Percentiles rank a stretch among this genome's conserved stretches.
Conservation (phyloP, 805 yeast species). For the Myxozyma sirexii region DNA sequence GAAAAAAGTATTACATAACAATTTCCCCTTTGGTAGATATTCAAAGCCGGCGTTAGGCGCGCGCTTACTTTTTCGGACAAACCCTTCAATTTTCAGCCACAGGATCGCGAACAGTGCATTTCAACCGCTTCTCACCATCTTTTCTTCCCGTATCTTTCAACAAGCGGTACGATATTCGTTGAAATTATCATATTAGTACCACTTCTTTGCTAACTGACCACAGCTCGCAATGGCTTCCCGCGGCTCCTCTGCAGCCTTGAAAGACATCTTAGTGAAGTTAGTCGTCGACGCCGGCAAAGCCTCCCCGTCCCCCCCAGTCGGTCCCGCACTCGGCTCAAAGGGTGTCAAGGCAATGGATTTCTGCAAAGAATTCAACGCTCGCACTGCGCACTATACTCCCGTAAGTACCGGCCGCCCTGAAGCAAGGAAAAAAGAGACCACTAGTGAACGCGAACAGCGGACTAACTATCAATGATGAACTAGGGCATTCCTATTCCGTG, state of each 20-base stretch:
- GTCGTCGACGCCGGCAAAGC: constrained; percentile 98
- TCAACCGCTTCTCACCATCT: not conserved
- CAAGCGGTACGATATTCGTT: too few species aligned
- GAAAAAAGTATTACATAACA: not conserved
- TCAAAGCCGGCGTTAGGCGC: not conserved
- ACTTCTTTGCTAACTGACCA: not conserved
- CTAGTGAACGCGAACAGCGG: not conserved
- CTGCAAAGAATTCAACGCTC: constrained; percentile 96
- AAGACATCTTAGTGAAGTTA: constrained; percentile 76
- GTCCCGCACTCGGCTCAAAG: constrained; percentile 97
- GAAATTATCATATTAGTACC: not conserved
- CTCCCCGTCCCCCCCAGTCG: constrained; percentile 98
- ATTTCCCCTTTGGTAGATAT: not conserved
- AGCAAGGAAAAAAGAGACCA: too few species aligned
- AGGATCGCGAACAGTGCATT: not conserved
- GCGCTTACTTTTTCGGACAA: not conserved
- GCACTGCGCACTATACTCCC: constrained; percentile 83
- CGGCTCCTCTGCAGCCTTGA: constrained; percentile 37
- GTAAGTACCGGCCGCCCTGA: constrained; percentile 19
- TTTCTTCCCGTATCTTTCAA: not conserved
- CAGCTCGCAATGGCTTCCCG: constrained; percentile 16
- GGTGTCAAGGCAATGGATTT: constrained; percentile 99
- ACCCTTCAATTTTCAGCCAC: not conserved
- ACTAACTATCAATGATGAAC: too few species aligned
- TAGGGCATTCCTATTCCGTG: constrained; percentile 87